Conservation (phyloP, 768 basidiomycete genomes). For the Mycena floridula region DNA sequence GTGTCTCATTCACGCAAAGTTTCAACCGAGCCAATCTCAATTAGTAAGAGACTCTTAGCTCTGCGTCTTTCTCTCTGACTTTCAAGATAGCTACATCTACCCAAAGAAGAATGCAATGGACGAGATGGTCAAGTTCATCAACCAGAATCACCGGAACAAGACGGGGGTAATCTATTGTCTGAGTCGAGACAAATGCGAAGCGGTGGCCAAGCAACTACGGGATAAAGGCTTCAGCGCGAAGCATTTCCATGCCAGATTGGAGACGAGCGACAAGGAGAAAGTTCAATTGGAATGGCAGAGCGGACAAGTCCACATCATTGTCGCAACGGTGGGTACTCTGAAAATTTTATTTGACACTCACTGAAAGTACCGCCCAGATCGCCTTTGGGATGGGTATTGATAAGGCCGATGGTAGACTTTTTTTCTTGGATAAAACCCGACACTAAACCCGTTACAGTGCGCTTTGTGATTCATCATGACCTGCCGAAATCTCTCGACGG, state of each 20-base stretch:
- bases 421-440: background rate
- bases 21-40: conserved; percentile 92
- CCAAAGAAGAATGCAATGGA: conserved; percentile 37
- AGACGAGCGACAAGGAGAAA: conserved; percentile 49
- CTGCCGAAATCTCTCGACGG: conserved; percentile 82
- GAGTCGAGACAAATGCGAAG: conserved; percentile 70
- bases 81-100: conserved; percentile 47
- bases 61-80: no score
- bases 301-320: conserved; percentile 72
- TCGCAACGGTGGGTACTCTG: conserved; percentile 69
- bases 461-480: conserved; percentile 86
- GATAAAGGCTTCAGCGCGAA: conserved; percentile 55
- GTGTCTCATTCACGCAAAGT: conserved; percentile 66
- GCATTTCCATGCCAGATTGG: conserved; percentile 86
- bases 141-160: conserved; percentile 44
- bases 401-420: conserved; percentile 60
- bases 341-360: conserved; percentile 3
- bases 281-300: conserved; percentile 71
- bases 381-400: conserved; percentile 99
- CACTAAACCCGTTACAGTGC: conserved; percentile 42
- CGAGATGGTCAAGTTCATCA: conserved; percentile 68
- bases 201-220: conserved; percentile 63
- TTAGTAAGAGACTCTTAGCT: no score
- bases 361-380: conserved; percentile 42
- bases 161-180: conserved; percentile 86